These are phyloP conservation scores for Phialophora macrospora DNA, from an alignment of 2,329 filamentous ascomycete genomes.

Conservation along the genomic window DNA sequence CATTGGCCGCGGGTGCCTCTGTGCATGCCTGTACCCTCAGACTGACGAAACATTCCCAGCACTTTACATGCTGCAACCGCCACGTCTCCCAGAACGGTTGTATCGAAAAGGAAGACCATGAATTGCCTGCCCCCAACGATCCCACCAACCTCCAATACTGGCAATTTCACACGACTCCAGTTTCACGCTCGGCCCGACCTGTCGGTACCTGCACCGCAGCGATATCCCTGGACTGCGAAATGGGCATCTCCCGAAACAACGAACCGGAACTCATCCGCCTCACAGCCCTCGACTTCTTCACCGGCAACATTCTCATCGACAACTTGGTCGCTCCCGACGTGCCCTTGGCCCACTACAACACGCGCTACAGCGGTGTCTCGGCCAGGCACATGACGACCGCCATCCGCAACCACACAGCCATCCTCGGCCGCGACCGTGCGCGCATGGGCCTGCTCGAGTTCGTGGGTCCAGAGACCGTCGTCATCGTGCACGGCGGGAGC, in stretches of 20 bases:
- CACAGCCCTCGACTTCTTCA: slow-evolving; percentile 59
- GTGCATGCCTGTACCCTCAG: not conserved
- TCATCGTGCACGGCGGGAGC: slow-evolving; percentile 55
- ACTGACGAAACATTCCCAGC: slow-evolving; percentile 6
- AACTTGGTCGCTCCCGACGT: slow-evolving; percentile 56
- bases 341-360: slow-evolving; percentile 57
- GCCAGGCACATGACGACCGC: slow-evolving; percentile 48
- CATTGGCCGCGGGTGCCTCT: not conserved
- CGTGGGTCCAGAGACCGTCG: slow-evolving; percentile 54
- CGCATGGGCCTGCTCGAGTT: slow-evolving; percentile 52
- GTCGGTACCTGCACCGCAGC: slow-evolving; percentile 26
- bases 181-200: not conserved
- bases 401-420: slow-evolving; percentile 30
- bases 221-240: slow-evolving; percentile 62
- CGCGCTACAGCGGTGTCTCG: slow-evolving; percentile 57
- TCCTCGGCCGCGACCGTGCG: slow-evolving; percentile 43
- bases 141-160: slow-evolving; percentile 6
- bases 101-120: slow-evolving; percentile 7
- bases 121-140: slow-evolving; percentile 14
- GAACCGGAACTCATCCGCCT: slow-evolving; percentile 60
- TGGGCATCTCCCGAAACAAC: slow-evolving; percentile 54
- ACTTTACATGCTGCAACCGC: slow-evolving; percentile 24
- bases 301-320: slow-evolving; percentile 54
- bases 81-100: slow-evolving; percentile 25
- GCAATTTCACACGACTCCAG: slow-evolving; percentile 22